Evolutionary conservation across 352 stramenopile species (phyloP).

Genomic region (Phytophthora pluvialis): DNA sequence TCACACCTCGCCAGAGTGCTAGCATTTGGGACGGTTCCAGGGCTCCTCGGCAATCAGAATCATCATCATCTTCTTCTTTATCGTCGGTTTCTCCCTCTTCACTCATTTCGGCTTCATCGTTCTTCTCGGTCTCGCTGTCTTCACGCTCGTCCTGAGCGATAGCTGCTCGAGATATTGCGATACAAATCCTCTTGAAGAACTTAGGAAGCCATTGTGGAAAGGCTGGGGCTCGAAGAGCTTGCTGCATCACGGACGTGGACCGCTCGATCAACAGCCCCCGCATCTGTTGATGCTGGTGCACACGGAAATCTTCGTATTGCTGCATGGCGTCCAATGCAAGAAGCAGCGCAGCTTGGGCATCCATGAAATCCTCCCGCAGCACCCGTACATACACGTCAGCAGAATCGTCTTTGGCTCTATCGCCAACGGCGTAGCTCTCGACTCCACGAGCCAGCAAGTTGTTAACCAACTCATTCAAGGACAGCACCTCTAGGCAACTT

Average conservation of each 20-base stretch:
- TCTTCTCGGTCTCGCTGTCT: neutral
- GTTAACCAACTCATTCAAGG: slow-evolving; percentile 18
- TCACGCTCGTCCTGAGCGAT: slow-evolving; percentile 19
- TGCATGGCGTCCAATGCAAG: slow-evolving; percentile 54
- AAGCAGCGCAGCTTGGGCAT: slow-evolving; percentile 52
- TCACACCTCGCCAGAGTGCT: slow-evolving; percentile 55
- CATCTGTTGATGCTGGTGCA: slow-evolving; percentile 32
- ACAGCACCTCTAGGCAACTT: slow-evolving; percentile 24
- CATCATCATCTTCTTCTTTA: neutral
- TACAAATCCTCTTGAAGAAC: slow-evolving; percentile 55
- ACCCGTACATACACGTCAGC: slow-evolving; percentile 1
- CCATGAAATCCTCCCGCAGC: slow-evolving; percentile 49
- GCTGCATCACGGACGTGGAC: slow-evolving; percentile 30
- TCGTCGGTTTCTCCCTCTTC: slow-evolving; percentile 4
- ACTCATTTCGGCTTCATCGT: neutral
- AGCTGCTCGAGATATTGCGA: slow-evolving; percentile 36
- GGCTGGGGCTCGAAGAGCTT: slow-evolving; percentile 25
- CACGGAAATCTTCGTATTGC: slow-evolving; percentile 33
- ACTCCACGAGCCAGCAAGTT: slow-evolving; percentile 27
- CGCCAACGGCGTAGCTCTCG: slow-evolving; percentile 19
- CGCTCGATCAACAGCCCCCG: slow-evolving; percentile 29
- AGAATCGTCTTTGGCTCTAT: slow-evolving; percentile 1
- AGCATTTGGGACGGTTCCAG: slow-evolving; percentile 26
- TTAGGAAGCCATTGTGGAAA: slow-evolving; percentile 43
- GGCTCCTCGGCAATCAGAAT: slow-evolving; percentile 22